Base-by-base conservation (phyloP, 208 protist genomes). In the Acanthamoeba healyi region DNA sequence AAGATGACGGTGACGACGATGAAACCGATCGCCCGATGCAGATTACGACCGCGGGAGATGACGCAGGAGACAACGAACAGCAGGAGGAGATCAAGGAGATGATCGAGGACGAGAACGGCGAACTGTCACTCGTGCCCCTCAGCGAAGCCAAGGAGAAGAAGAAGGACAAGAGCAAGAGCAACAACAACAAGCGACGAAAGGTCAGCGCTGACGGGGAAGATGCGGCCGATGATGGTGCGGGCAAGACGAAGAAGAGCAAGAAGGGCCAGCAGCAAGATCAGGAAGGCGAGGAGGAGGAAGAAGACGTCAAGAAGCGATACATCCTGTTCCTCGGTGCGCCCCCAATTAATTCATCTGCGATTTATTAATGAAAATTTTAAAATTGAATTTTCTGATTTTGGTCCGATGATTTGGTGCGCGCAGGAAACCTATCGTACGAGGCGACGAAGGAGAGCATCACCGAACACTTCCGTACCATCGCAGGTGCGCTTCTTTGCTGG, bases 261-360 rank as follows among this genome's bases (percentile, higher is more conserved):
- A n/a, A n/a, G n/a, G n/a, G n/a, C n/a, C n/a, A n/a, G n/a, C n/a
- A n/a, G n/a, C n/a, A n/a, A n/a, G n/a, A n/a, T n/a, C n/a, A 79
- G 42, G 36, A 46, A 32, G 70, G 5, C 9, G 36, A 79, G 24
- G 70, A 79, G 4, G 32, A 42, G 38, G 38, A 79, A 79, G 38
- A 79, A n/a, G 70, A 44, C 3, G 7, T 12, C 32, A 44, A 79
- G 82, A 32, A 63, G 82, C 12, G 40, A 44, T 89, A 89, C 82
- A 89, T 89, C 40, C 51, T 89, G 5, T 89, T 89, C 49, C 46
- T 89, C 32, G 82, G 82, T 89, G 32, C 40, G 49, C n/a, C n/a
- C n/a, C n/a, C n/a, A n/a, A n/a, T n/a, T n/a, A n/a, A n/a, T n/a
- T n/a, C n/a, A 54, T 54, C 49, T 54, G 49, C 49, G 10, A 54